A percentile compares a stretch with the other conserved stretches of the same genome.
Conservation (phyloP, 495 filamentous ascomycete species). For the Opeltia flavorubescens region DNA sequence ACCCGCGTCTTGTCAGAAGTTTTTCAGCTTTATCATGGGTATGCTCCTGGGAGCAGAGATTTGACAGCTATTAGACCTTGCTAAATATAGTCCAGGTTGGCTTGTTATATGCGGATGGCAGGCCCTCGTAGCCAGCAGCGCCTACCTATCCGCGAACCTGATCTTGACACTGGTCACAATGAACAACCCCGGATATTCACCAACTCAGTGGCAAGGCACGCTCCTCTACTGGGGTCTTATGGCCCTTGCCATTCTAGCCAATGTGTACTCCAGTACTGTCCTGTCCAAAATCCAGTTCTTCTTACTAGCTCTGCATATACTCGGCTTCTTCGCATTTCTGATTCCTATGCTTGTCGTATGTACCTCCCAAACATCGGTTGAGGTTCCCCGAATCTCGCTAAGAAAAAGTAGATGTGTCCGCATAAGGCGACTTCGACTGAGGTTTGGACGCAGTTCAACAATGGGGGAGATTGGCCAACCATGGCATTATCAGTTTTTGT, state of each 20-base stretch:
- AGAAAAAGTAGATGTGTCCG: slow-evolving; percentile 3
- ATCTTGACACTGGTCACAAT: slow-evolving; percentile 31
- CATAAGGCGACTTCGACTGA: slow-evolving; percentile 13
- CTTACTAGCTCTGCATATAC: slow-evolving; percentile 23
- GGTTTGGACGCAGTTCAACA: slow-evolving; percentile 24
- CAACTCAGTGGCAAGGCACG: slow-evolving; percentile 34
- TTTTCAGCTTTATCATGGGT: slow-evolving; percentile 20
- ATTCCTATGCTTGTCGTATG: slow-evolving; percentile 30
- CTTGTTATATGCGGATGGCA: slow-evolving; percentile 25
- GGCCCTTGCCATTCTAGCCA: slow-evolving; percentile 27
- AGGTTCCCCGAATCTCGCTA: not conserved
- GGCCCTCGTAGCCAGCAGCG: slow-evolving; percentile 16
- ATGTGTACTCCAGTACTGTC: slow-evolving; percentile 23
- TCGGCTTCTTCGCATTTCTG: slow-evolving; percentile 30
- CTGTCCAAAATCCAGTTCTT: slow-evolving; percentile 26
- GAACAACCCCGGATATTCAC: slow-evolving; percentile 24
- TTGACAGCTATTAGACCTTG: not conserved
- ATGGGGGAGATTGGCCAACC: slow-evolving; percentile 33
- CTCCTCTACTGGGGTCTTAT: slow-evolving; percentile 31
- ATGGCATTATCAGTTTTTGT: slow-evolving; percentile 29
- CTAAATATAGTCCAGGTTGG: slow-evolving; percentile 17
- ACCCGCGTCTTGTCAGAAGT: slow-evolving; percentile 15
- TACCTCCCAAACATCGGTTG: not conserved
- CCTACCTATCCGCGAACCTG: slow-evolving; percentile 25
- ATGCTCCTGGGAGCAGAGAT: slow-evolving; percentile 4